These are phyloP conservation scores for Podaxis sp. DNA, from an alignment of 768 basidiomycete species.

Conservation along the genomic window DNA sequence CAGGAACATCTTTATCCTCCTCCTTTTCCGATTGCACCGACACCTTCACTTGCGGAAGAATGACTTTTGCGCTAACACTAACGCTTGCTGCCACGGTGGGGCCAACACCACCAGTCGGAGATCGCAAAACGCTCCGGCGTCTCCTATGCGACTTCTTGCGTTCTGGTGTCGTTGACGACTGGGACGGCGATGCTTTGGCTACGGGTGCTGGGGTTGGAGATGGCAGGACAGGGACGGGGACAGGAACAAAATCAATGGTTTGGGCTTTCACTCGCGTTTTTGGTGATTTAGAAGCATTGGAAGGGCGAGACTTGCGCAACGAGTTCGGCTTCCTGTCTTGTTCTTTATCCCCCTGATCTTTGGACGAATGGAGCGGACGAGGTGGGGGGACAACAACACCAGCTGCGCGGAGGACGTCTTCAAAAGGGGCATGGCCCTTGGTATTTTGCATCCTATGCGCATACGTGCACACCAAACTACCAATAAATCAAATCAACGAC, in stretches of 20 bases:
- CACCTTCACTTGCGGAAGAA: not conserved
- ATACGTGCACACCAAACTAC: slow-evolving; percentile 63
- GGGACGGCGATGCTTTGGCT: not conserved
- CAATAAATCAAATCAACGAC: not conserved
- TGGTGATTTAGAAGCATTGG: not conserved
- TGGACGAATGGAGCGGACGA: not conserved
- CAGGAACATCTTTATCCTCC: not conserved
- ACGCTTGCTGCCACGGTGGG: not conserved
- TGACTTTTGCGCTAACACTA: not conserved
- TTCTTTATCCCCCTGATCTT: not conserved
- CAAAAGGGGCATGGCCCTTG: slow-evolving; percentile 71
- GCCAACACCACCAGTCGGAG: not conserved
- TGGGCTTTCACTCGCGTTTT: slow-evolving; percentile 2
- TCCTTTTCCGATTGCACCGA: not conserved
- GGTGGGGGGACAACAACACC: slow-evolving; percentile 24
- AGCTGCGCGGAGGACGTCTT: slow-evolving; percentile 64
- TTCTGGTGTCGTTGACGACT: not conserved
- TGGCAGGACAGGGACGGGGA: not conserved
- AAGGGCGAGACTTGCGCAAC: not conserved
- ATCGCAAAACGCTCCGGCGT: not conserved
- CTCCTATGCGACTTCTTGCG: slow-evolving; percentile 1
- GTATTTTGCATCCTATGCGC: slow-evolving; percentile 85
- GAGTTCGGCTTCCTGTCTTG: not conserved
- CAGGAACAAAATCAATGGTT: not conserved
- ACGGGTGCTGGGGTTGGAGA: not conserved